Base-by-base conservation (phyloP, 2,329 filamentous ascomycete species). In the Xylariaceae sp. region DNA sequence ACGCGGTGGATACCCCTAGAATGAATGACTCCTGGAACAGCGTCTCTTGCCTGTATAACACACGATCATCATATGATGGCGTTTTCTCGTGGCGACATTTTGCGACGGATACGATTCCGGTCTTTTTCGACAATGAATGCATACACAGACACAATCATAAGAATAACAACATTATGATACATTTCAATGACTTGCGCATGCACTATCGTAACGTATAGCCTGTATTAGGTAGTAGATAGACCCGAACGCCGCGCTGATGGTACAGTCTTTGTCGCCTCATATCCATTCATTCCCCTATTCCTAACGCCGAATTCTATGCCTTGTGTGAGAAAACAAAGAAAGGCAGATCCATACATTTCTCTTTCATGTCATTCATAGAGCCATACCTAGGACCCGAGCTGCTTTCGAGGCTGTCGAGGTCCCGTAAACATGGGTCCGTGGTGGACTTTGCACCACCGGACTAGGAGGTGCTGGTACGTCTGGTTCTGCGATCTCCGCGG, bases 381-480 rank as follows among this genome's bases (percentile, higher is more conserved):
- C 63, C 68, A 71, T 71, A 8, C 69, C 69, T 17, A 71, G 57
- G 23, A 71, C 64, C 8, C 69, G 67, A 15, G 69, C 69, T 15
- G 69, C 69, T 63, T 71, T 71, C 51, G 70, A 68, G 10, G 69
- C 67, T 2, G 69, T 71, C 15, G 65, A 45, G 5, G 42, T 45
- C 63, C 4, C 10, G 53, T 69, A 67, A 39, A 71, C 71, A 11
- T 64, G 62, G 0, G 56, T 55, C 53, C 70, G 61, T 11, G 64
- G 58, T 3, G 61, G 49, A 13, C 54, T 35, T 34, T 66, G 65
- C 35, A 67, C 23, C 23, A 30, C 60, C 3, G 71, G 71, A 34
- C 71, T 73, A 5, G 71, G 69, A 3, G 70, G 70, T n/a, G 62
- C 55, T 17, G 63, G 63, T 9, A 62, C 65, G 17, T 61, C 64